These are phyloP conservation scores for Asterochloris sp. DNA, from an alignment of 139 green algal genomes.

Conservation along the genomic window DNA sequence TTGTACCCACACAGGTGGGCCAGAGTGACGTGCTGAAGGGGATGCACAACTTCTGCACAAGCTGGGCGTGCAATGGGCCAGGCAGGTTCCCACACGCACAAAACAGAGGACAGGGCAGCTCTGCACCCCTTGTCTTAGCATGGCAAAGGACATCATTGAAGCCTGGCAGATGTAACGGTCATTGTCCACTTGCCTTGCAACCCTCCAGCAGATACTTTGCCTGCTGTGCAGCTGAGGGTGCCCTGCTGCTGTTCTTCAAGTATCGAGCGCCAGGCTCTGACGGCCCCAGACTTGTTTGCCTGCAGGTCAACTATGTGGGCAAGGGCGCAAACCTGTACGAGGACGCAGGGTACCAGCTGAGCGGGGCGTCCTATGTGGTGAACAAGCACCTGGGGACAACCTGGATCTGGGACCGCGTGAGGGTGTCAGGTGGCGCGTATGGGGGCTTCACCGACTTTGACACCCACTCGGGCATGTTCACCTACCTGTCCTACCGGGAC, in stretches of 20 bases:
- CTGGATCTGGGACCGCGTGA: conserved; percentile 98
- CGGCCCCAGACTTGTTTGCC: background rate
- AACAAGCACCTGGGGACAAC: conserved; percentile 93
- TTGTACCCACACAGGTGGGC: conserved; percentile 87
- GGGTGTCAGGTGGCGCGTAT: conserved; percentile 86
- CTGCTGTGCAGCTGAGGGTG: too few relatives aligned
- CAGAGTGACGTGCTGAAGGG: background rate
- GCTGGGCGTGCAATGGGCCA: too few relatives aligned
- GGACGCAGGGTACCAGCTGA: conserved; percentile 89
- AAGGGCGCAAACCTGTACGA: conserved; percentile 96
- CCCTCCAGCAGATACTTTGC: too few relatives aligned
- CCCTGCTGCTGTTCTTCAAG: too few relatives aligned
- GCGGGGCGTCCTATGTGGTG: conserved; percentile 88
- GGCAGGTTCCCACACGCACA: too few relatives aligned
- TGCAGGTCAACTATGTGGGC: conserved; percentile 99
- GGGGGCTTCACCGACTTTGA: conserved; percentile 98
- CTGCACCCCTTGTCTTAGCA: too few relatives aligned
- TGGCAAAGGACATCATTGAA: too few relatives aligned
- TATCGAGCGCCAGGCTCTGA: too few relatives aligned
- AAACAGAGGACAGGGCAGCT: too few relatives aligned
- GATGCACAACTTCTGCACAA: too few relatives aligned
- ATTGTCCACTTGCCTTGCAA: too few relatives aligned
- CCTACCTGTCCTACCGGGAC: conserved; percentile 92
- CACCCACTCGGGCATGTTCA: conserved; percentile 87
- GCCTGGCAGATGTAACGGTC: too few relatives aligned